Evolutionary conservation across 1,139 yeast genomes (phyloP), one percentile per base, ranked within the genome.

Genomic region (Candida albicans): DNA sequence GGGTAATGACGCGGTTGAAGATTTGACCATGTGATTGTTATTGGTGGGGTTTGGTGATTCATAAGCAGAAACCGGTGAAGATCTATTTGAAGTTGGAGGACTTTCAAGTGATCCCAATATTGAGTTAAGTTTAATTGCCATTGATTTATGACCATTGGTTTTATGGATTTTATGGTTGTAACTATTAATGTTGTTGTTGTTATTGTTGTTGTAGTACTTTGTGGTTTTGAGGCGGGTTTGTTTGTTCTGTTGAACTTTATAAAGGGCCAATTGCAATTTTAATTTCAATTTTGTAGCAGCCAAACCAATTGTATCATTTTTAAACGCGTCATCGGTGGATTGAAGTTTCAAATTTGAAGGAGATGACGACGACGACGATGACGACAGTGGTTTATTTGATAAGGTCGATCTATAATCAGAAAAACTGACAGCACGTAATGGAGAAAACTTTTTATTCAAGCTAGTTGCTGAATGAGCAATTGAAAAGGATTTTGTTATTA

Each of bases 191-290:
- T 39, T 31, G 34, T 27, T 11, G 22, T 39, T 14, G 40, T 12
- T n/a, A 11, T 39, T 13, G 32, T 38, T 47, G 14, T 22, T 37
- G 26, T 12, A 25, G 9, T 44, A 34, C 33, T 38, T 37, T 30
- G 35, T 30, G 10, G 43, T 30, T 36, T 28, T 27, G 15, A 34
- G 39, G 27, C 36, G 43, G 18, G 43, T 37, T 14, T 41, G 14
- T 13, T 49, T 39, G 15, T 47, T 46, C 40, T 60, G 65, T 48
- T 64, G 78, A 45, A 87, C 78, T 59, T 87, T 88, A 67, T 81
- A 87, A 55, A 85, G 78, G 1, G 97, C 97, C 53, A 88, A 67
- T 57, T 83, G 86, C 33, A 89, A 73, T 55, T 91, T 81, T 54
- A 82, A 70, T 58, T 84, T 84, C 56, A 88, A 73, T 57, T 80